Conservation (phyloP, 345 rosid species). For the thale cress (Arabidopsis thaliana) region DNA sequence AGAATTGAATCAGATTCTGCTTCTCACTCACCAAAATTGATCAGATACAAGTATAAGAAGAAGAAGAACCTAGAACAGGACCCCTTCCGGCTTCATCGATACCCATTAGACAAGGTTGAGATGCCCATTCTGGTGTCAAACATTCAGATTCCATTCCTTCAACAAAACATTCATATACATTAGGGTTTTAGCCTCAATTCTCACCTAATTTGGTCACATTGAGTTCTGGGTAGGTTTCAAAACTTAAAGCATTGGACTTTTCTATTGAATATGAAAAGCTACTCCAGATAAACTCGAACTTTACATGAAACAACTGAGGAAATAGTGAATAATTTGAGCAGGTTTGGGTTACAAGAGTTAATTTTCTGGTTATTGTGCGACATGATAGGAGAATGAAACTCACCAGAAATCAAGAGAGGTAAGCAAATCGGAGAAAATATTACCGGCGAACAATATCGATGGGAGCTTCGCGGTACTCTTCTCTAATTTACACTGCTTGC, state of each 20-base stretch:
- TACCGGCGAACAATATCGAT: neutral
- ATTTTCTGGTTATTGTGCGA: neutral
- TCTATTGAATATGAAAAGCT: neutral
- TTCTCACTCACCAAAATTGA: neutral
- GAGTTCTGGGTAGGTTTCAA: constrained; percentile 1
- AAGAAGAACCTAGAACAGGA: constrained; percentile 69
- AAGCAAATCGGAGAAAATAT: neutral
- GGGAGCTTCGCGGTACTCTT: neutral
- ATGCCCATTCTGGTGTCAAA: constrained; percentile 64
- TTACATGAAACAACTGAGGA: neutral
- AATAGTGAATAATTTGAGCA: neutral
- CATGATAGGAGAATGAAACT: neutral
- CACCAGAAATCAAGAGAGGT: neutral
- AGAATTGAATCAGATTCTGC: constrained; percentile 19
- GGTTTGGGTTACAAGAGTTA: neutral
- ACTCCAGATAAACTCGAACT: neutral
- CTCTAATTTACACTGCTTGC: too few relatives aligned
- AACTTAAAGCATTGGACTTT: neutral
- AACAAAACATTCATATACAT: neutral
- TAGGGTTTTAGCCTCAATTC: constrained; percentile 10
- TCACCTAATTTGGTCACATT: neutral
- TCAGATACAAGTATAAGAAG: neutral
- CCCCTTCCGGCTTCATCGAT: constrained; percentile 98
- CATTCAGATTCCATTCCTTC: constrained; percentile 50
- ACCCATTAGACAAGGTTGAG: constrained; percentile 87